Percentiles rank a stretch among this genome's conserved stretches.
Conservation (phyloP, 1,284 basidiomycete species). For the Sporisorium graminicola region DNA sequence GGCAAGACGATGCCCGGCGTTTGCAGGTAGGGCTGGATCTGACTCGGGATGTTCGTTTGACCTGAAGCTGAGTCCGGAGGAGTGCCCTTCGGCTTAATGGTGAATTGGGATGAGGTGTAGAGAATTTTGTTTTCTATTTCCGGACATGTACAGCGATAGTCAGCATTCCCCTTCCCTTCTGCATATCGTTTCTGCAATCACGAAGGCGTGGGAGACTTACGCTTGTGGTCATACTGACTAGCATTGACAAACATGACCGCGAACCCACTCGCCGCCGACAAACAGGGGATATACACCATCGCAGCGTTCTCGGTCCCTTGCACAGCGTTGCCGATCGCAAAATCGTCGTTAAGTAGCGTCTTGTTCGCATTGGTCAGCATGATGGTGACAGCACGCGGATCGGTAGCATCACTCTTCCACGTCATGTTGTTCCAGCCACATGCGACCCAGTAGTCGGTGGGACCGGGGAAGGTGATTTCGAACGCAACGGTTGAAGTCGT, state of each 20-base stretch:
- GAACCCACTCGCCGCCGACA: constrained; percentile 13
- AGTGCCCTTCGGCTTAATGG: constrained; percentile 32
- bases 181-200: too few relatives aligned
- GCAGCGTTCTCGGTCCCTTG: constrained; percentile 23
- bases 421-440: constrained; percentile 46
- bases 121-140: constrained; percentile 21
- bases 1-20: constrained; percentile 30
- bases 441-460: constrained; percentile 47
- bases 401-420: constrained; percentile 14
- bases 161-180: not conserved
- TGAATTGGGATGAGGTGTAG: constrained; percentile 25
- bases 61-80: constrained; percentile 26
- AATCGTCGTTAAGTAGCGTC: constrained; percentile 36
- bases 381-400: constrained; percentile 26
- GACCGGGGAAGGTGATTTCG: constrained; percentile 33
- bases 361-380: constrained; percentile 41
- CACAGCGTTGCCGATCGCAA: constrained; percentile 41
- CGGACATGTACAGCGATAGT: not conserved
- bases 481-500: not conserved
- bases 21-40: constrained; percentile 22
- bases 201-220: too few relatives aligned
- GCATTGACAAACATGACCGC: constrained; percentile 32
- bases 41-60: constrained; percentile 19
- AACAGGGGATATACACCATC: constrained; percentile 42
- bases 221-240: constrained; percentile 23